These are phyloP conservation scores for Angophora floribunda DNA, from an alignment of 345 rosid genomes.

Conservation along the genomic window DNA sequence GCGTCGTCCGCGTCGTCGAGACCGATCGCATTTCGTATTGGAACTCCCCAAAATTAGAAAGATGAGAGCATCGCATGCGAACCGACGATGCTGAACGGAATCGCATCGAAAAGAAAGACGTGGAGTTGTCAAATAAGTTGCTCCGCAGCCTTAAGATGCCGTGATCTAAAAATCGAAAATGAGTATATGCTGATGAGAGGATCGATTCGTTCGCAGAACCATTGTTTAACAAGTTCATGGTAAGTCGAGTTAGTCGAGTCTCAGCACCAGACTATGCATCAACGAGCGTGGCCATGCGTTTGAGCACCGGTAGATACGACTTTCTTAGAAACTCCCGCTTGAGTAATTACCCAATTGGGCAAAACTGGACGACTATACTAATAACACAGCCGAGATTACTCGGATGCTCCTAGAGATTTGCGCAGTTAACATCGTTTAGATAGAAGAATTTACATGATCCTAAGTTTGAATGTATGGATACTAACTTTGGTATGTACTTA, in stretches of 20 bases:
- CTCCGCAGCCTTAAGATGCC: not conserved
- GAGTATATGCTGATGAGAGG: not conserved
- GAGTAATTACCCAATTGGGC: not conserved
- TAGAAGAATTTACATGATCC: not conserved
- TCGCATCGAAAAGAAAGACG: not conserved
- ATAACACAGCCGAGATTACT: not conserved
- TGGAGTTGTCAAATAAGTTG: not conserved
- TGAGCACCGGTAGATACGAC: not conserved
- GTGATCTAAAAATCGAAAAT: not conserved
- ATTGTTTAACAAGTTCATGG: not conserved
- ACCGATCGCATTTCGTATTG: not conserved
- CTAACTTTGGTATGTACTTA: not conserved
- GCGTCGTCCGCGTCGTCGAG: not conserved
- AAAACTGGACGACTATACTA: not conserved
- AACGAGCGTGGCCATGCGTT: not conserved
- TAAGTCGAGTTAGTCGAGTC: no score
- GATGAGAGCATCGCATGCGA: not conserved
- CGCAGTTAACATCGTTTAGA: not conserved
- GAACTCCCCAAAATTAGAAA: not conserved
- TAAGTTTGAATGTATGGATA: not conserved
- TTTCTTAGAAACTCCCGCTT: not conserved
- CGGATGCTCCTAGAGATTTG: not conserved
- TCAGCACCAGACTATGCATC: not conserved
- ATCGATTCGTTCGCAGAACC: not conserved
- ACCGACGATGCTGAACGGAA: not conserved